Conservation (phyloP, 1,139 yeast genomes). For the Pichia cactophila region DNA sequence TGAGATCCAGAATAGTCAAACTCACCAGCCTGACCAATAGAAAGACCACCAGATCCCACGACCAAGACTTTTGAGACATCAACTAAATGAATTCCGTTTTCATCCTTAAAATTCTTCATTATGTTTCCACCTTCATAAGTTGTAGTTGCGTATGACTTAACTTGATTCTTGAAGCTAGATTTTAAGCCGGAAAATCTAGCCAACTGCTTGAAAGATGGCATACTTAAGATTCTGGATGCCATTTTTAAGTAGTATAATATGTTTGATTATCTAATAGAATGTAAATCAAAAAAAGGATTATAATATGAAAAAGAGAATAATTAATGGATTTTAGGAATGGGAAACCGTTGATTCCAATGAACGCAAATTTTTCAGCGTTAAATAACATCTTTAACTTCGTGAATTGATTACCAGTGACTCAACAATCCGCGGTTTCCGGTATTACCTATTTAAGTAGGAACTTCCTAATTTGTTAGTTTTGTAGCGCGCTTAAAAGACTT, state of each 20-base stretch:
- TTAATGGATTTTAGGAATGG: not conserved
- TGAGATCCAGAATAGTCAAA: constrained; percentile 97
- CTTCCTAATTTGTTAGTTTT: constrained; percentile 15
- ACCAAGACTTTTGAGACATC: constrained; percentile 86
- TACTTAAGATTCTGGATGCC: constrained; percentile 8
- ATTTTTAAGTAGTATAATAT: constrained; percentile 1
- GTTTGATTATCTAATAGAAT: not conserved
- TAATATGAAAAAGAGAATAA: not conserved
- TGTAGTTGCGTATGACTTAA: constrained; percentile 25
- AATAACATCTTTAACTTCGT: not conserved
- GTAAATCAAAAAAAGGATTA: not conserved
- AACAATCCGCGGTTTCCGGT: constrained; percentile 26
- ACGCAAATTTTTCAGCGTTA: constrained; percentile 3
- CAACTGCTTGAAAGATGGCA: constrained; percentile 10
- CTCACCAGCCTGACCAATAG: constrained; percentile 99
- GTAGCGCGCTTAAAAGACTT: constrained; percentile 12
- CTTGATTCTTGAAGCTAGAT: constrained; percentile 3
- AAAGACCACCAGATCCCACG: constrained; percentile 95
- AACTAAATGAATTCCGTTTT: constrained; percentile 51
- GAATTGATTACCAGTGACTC: constrained; percentile 10
- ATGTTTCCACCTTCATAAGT: constrained; percentile 52
- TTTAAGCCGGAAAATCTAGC: constrained; percentile 9
- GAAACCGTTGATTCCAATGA: not conserved
- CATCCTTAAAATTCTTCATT: constrained; percentile 39
- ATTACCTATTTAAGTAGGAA: constrained; percentile 17